Conservation (phyloP, 2,329 filamentous ascomycete species). For the Penicillium aurantiogriseum region DNA sequence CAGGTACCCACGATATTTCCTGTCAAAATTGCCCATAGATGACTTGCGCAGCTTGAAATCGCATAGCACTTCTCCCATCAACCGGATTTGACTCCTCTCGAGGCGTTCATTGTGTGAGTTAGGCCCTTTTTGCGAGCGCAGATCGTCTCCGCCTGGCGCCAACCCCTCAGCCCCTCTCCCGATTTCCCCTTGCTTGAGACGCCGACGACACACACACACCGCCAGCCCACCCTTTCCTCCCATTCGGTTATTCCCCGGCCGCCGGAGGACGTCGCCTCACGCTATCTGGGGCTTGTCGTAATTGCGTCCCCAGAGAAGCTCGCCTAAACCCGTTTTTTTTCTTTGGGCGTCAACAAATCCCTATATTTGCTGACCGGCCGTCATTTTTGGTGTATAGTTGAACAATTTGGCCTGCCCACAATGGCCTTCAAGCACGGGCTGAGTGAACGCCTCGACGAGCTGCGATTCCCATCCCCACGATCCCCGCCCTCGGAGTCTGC, state of each 20-base stretch:
- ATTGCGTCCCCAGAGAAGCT: constrained; percentile 13
- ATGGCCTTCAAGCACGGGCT: constrained; percentile 66
- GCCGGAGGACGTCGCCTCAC: constrained; percentile 3
- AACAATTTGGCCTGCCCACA: constrained; percentile 34
- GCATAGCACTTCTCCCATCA: constrained; percentile 11
- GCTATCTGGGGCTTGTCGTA: constrained; percentile 15
- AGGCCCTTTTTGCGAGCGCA: constrained; percentile 25
- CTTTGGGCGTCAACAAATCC: constrained; percentile 15
- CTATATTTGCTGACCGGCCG: constrained; percentile 26
- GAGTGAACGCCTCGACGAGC: constrained; percentile 71
- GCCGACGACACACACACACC: constrained; percentile 30
- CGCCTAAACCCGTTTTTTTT: constrained; percentile 4
- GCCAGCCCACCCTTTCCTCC: constrained; percentile 26
- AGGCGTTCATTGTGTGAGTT: constrained; percentile 42
- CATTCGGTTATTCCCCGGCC: constrained; percentile 16
- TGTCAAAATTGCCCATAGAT: constrained; percentile 18
- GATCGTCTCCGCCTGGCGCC: constrained; percentile 25
- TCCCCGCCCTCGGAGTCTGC: constrained; percentile 73
- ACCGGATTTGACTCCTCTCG: constrained; percentile 26
- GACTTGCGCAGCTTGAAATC: constrained; percentile 17
- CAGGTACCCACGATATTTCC: constrained; percentile 24
- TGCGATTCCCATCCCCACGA: constrained; percentile 74
- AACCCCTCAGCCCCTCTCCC: constrained; percentile 39
- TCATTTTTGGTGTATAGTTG: constrained; percentile 30
- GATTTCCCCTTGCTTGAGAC: constrained; percentile 36